Conservation (phyloP, 495 filamentous ascomycete species). For the Penicillium chermesinum region DNA sequence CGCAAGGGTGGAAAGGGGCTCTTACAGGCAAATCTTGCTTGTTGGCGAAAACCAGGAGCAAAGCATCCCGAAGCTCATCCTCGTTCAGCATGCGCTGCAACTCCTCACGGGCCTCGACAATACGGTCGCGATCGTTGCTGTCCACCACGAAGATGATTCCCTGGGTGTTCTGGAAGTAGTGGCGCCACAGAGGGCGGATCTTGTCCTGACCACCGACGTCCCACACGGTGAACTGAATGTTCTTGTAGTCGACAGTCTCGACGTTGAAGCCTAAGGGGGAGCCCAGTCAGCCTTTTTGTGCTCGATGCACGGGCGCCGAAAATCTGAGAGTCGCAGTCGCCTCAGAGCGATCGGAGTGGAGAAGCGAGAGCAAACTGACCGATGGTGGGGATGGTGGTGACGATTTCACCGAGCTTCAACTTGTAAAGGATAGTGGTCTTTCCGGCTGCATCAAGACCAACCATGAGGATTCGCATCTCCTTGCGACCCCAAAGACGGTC, state of each 20-base stretch:
- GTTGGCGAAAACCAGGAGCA: constrained; percentile 98
- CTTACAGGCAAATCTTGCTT: constrained; percentile 99
- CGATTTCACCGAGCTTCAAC: constrained; percentile 99
- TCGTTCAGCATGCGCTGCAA: constrained; percentile 99
- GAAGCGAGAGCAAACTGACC: constrained; percentile 57
- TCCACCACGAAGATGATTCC: constrained; percentile 99
- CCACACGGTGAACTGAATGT: constrained; percentile 99
- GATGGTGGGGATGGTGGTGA: constrained; percentile 98
- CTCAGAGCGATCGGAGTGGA: constrained; percentile 4
- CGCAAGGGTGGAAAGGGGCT: constrained; percentile 6
- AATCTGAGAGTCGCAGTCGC: not conserved
- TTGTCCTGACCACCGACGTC: constrained; percentile 99
- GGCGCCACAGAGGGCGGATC: constrained; percentile 98
- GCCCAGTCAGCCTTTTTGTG: constrained; percentile 9
- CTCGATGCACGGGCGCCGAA: not conserved
- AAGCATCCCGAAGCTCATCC: constrained; percentile 95
- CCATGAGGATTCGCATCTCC: constrained; percentile 99
- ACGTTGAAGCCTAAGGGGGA: constrained; percentile 93
- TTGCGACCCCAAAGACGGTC: constrained; percentile 96
- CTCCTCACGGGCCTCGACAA: constrained; percentile 97
- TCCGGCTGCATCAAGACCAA: constrained; percentile 97
- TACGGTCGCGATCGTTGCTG: constrained; percentile 99
- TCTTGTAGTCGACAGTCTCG: constrained; percentile 99
- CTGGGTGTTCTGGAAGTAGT: constrained; percentile 99
- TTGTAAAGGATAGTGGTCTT: constrained; percentile 99